Conservation (phyloP, 2,329 filamentous ascomycete genomes). For the Stachybotrys chlorohalonatus region DNA sequence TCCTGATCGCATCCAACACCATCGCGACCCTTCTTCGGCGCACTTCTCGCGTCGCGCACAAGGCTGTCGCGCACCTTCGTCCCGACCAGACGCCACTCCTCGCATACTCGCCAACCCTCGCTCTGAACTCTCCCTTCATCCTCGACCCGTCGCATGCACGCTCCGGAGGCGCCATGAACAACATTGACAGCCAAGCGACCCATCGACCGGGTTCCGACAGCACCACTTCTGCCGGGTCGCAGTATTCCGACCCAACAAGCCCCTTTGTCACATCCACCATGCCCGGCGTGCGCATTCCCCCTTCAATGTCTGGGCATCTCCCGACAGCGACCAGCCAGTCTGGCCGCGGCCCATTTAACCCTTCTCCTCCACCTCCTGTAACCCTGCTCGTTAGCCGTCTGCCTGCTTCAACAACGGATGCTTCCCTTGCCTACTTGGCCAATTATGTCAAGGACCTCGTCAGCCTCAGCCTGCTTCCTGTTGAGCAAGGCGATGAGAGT, state of each 20-base stretch:
- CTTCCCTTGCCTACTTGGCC: constrained; percentile 47
- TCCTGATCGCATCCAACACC: not conserved
- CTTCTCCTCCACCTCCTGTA: constrained; percentile 23
- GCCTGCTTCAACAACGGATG: constrained; percentile 43
- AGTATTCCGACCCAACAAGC: constrained; percentile 19
- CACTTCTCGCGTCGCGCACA: not conserved
- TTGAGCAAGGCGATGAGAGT: constrained; percentile 35
- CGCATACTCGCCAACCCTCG: too few relatives aligned
- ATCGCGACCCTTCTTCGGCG: not conserved
- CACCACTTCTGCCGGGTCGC: constrained; percentile 13
- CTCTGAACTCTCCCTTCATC: not conserved
- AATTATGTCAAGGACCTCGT: constrained; percentile 48
- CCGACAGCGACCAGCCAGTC: constrained; percentile 14
- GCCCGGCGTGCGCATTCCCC: not conserved
- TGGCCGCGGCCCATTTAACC: constrained; percentile 28
- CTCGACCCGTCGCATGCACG: constrained; percentile 16
- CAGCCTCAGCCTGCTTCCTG: constrained; percentile 39
- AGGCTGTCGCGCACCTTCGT: not conserved
- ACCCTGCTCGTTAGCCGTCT: constrained; percentile 45
- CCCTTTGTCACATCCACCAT: not conserved
- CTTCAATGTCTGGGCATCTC: constrained; percentile 8
- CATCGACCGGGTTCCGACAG: constrained; percentile 6
- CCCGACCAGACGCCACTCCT: too few relatives aligned
- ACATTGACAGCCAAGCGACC: constrained; percentile 11
- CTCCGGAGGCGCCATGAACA: constrained; percentile 19